Conservation (phyloP, 495 filamentous ascomycete genomes). For the Penicillium simplicissimum region DNA sequence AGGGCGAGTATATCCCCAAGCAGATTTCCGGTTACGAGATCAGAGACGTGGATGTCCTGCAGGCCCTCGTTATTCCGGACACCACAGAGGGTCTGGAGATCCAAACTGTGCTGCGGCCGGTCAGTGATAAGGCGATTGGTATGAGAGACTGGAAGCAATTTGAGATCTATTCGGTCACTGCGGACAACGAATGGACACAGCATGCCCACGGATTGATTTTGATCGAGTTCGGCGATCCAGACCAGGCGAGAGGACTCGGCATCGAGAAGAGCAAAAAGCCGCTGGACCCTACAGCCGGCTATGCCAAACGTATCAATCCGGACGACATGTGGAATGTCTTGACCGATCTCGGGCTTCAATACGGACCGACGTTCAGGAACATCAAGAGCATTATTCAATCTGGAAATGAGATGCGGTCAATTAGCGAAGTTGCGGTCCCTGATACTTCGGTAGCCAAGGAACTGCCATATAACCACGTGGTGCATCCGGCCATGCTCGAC, state of each 20-base stretch:
- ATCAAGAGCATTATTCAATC: conserved; percentile 7
- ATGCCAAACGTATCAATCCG: not conserved
- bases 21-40: not conserved
- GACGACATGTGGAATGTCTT: not conserved
- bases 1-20: not conserved
- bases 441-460: not conserved
- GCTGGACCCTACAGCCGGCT: not conserved
- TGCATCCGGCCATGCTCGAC: not conserved
- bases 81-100: not conserved
- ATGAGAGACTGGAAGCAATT: not conserved
- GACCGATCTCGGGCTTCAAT: not conserved
- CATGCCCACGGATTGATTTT: not conserved
- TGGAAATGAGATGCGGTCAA: not conserved
- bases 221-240: not conserved
- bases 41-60: not conserved
- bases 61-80: not conserved
- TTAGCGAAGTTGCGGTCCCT: not conserved
- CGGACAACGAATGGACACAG: not conserved
- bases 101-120: not conserved
- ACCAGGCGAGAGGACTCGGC: not conserved
- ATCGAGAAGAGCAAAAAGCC: not conserved
- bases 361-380: conserved; percentile 1
- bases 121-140: not conserved
- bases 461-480: not conserved
- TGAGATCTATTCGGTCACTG: not conserved